These are phyloP conservation scores for Przewalskia tangutica DNA, from an alignment of 257 asterid genomes.

Conservation along the genomic window DNA sequence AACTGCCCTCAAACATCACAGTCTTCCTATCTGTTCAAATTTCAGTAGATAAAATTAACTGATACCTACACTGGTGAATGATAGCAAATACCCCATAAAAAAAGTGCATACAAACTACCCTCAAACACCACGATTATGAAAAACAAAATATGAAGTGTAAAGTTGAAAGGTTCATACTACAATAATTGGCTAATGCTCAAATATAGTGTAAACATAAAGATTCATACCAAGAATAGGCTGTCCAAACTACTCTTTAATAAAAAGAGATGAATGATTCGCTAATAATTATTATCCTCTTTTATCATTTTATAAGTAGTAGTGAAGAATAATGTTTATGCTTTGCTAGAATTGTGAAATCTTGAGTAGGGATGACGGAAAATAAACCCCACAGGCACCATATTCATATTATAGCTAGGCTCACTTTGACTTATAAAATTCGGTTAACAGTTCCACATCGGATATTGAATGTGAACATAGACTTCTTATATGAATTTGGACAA, in stretches of 20 bases:
- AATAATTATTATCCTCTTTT: neutral
- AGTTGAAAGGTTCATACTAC: neutral
- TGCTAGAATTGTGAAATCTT: neutral
- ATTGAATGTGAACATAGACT: no score
- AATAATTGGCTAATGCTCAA: neutral
- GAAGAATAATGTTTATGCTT: neutral
- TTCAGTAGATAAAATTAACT: no score
- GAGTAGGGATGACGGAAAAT: neutral
- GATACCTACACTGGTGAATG: no score
- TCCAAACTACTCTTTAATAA: neutral
- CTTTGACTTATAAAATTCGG: neutral
- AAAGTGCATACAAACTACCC: neutral
- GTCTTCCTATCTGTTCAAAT: no score
- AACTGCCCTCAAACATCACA: no score
- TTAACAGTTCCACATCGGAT: no score
- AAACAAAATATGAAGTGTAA: neutral
- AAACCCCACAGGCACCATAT: neutral
- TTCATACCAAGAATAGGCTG: neutral
- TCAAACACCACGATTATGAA: neutral
- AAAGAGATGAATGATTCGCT: neutral
- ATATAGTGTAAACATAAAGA: neutral
- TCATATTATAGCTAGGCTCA: neutral
- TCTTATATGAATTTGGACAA: no score
- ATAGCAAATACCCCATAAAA: no score
- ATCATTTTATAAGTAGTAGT: neutral